phyloP scores from a whole-genome alignment of 768 basidiomycete species.

The Suillus americanus region DNA sequence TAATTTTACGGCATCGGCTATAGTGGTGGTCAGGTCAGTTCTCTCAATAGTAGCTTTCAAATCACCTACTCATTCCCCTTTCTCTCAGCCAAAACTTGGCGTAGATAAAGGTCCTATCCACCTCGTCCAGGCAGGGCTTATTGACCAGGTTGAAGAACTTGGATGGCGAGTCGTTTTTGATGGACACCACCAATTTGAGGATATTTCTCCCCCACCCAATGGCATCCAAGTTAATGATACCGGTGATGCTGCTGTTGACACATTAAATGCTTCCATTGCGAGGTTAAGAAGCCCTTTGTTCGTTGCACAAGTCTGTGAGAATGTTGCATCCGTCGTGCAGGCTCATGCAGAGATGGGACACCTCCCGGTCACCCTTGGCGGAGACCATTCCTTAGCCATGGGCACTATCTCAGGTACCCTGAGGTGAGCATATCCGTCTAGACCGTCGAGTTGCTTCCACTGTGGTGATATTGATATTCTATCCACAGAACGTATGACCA shows the following conservation, averaged over 20 bases:
- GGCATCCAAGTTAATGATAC: neutral
- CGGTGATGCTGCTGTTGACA: neutral
- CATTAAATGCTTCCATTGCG: constrained; percentile 66
- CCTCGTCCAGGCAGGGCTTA: constrained; percentile 84
- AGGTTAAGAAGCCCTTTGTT: constrained; percentile 88
- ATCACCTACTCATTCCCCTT: constrained; percentile 15
- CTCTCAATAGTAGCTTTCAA: neutral
- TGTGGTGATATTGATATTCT: constrained; percentile 13
- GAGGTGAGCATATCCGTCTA: constrained; percentile 42
- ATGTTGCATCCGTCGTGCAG: constrained; percentile 76
- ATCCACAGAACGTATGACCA: constrained; percentile 63
- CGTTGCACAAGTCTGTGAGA: constrained; percentile 79
- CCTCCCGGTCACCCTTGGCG: constrained; percentile 89
- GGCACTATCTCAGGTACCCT: constrained; percentile 93
- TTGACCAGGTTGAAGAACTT: constrained; percentile 70
- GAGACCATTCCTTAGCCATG: constrained; percentile 94
- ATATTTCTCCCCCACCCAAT: constrained; percentile 51
- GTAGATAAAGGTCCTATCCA: constrained; percentile 89
- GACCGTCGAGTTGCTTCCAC: neutral
- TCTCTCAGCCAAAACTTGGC: constrained; percentile 63
- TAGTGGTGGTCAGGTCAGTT: constrained; percentile 34
- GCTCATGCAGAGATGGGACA: constrained; percentile 74
- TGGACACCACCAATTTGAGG: constrained; percentile 88
- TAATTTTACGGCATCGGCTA: constrained; percentile 10
- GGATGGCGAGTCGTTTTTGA: constrained; percentile 92